Evolutionary conservation across 2,329 filamentous ascomycete species (phyloP), one percentile per base, ranked within the genome.

Genomic region (Ophiostoma montium): DNA sequence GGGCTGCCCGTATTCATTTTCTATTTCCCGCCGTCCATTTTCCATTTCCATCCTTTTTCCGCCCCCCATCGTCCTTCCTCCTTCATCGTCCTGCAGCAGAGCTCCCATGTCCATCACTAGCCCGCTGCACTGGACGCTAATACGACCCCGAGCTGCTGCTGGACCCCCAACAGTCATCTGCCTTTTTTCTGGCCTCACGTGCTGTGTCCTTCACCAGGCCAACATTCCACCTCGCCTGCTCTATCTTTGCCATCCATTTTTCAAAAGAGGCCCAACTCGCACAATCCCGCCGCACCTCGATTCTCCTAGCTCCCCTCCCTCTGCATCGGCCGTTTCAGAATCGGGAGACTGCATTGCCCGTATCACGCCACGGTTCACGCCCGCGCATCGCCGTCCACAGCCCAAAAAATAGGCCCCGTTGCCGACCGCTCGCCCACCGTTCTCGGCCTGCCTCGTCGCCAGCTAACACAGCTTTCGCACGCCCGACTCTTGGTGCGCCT

Each of bases 271-370:
- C 23, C 23, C 4, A 27, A 27, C 21, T 16, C 27, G 35, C 30
- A 33, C 12, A 5, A 5, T 27, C 4, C 23, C 4, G 5, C 23
- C 23, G 23, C 23, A 27, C 23, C 23, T 27, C 4, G 23, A 33
- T 23, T 16, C 33, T 44, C 8, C 27, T 46, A 12, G 12, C 39
- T n/a, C 33, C 33, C 10, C 39, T 27, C 36, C 13, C 21, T 33
- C 44, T 47, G 30, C 42, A 30, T 19, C 39, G 18, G 38, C 39
- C 41, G 49, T 51, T 51, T 51, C 49, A 48, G 41, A 46, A 38
- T 31, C 49, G 45, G 38, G 15, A 32, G 45, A 47, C 41, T 9
- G 44, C 27, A 46, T 27, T 35, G 31, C 46, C 12, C 23, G 49
- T 39, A 45, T 48, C 49, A 48, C 49, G 46, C 46, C 49, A 51